Evolutionary conservation across 2,329 filamentous ascomycete species (phyloP).

Genomic region (Sporothrix dimorphospora): DNA sequence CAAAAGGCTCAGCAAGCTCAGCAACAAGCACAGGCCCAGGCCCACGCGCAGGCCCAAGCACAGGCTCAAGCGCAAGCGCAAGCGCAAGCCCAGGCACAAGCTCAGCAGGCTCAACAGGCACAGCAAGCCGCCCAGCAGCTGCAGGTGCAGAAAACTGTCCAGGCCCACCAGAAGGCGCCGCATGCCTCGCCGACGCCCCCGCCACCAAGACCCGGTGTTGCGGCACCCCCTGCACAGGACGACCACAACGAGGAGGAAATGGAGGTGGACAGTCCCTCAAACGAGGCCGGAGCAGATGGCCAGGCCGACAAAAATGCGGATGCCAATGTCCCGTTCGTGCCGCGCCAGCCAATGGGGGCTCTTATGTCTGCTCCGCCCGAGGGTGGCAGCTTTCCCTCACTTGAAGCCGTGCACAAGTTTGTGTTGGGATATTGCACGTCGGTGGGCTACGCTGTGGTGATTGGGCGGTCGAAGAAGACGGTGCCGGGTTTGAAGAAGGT

Average conservation of each 20-base stretch:
- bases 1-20: conserved; percentile 28
- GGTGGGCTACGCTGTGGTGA: conserved; percentile 69
- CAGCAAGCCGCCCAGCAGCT: conserved; percentile 41
- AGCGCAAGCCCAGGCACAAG: conserved; percentile 31
- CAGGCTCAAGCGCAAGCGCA: conserved; percentile 36
- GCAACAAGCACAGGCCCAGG: conserved; percentile 33
- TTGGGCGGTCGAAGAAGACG: conserved; percentile 69
- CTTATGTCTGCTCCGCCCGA: conserved; percentile 67
- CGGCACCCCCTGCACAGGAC: conserved; percentile 40
- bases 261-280: conserved; percentile 50
- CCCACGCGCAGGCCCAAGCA: conserved; percentile 34
- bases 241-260: conserved; percentile 53
- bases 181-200: conserved; percentile 32
- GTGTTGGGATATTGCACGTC: conserved; percentile 68
- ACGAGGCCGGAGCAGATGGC: conserved; percentile 32
- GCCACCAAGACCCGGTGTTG: conserved; percentile 36
- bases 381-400: conserved; percentile 64
- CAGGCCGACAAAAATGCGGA: conserved; percentile 44
- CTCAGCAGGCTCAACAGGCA: conserved; percentile 38
- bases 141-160: conserved; percentile 44
- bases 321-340: conserved; percentile 50
- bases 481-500: conserved; percentile 70
- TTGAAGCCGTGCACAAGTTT: conserved; percentile 67
- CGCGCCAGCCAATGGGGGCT: conserved; percentile 58
- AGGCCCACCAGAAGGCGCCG: conserved; percentile 40